A percentile compares a stretch with the other conserved stretches of the same genome.
These are phyloP conservation scores for Pseudogymnoascus sp. DNA, from an alignment of 2,329 filamentous ascomycete genomes.

Conservation along the genomic window DNA sequence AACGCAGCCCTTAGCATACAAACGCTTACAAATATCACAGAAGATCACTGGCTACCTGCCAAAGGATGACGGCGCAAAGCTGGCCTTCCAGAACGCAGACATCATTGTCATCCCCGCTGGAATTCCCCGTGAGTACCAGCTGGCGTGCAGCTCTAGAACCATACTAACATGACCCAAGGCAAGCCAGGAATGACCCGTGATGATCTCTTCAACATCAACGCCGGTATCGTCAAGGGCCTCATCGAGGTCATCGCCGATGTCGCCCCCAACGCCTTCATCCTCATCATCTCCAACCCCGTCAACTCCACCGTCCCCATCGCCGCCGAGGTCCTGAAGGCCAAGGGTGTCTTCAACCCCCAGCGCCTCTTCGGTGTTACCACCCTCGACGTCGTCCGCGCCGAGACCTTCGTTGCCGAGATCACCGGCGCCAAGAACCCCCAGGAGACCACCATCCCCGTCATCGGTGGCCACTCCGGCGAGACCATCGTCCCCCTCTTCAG, in stretches of 20 bases:
- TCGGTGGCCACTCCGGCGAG: conserved; percentile 95
- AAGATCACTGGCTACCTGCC: conserved; percentile 85
- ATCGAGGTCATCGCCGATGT: conserved; percentile 81
- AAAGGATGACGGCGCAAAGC: conserved; percentile 73
- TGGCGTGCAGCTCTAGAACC: conserved; percentile 8
- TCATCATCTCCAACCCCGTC: conserved; percentile 98
- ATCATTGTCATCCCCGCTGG: conserved; percentile 96
- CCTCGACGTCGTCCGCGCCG: conserved; percentile 93
- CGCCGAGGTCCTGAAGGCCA: conserved; percentile 90
- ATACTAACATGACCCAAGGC: conserved; percentile 44
- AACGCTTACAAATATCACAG: conserved; percentile 38
- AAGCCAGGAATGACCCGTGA: conserved; percentile 99
- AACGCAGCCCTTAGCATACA: conserved; percentile 5
- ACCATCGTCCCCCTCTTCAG: conserved; percentile 98
- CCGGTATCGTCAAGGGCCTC: conserved; percentile 90
- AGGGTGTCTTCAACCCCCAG: conserved; percentile 88
- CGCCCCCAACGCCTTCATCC: conserved; percentile 85
- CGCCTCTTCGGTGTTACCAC: conserved; percentile 98
- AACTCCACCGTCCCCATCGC: conserved; percentile 98
- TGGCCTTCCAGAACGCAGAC: conserved; percentile 85
- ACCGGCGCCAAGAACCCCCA: conserved; percentile 73
- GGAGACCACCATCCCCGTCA: conserved; percentile 79
- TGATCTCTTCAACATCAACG: conserved; percentile 99
- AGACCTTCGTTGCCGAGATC: conserved; percentile 89
- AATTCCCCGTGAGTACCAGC: conserved; percentile 70